Evolutionary conservation across 306 rosid genomes (phyloP).

Genomic region (Macrotyloma uniflorum): DNA sequence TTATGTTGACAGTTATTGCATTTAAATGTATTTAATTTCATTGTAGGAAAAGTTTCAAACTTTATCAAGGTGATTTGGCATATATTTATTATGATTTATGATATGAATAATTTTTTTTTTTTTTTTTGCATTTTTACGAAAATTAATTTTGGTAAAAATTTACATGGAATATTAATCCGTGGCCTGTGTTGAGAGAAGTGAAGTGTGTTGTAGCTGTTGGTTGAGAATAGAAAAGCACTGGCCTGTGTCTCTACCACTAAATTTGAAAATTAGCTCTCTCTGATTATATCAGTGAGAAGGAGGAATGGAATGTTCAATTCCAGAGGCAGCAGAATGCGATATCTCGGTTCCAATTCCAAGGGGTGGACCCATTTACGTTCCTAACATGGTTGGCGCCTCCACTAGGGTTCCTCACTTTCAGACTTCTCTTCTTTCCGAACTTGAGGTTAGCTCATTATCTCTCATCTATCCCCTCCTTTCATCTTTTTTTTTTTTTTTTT

Average conservation of each 20-base stretch:
- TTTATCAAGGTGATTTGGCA: background rate
- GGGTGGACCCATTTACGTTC: slow-evolving; percentile 84
- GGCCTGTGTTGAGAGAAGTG: background rate
- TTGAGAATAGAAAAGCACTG: background rate
- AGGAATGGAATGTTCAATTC: slow-evolving; percentile 28
- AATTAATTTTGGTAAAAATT: background rate
- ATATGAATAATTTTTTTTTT: background rate
- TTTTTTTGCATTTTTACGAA: background rate
- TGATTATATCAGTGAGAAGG: background rate
- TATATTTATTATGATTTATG: background rate
- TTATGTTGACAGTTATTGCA: background rate
- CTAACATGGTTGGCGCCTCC: slow-evolving; percentile 61
- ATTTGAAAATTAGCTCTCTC: background rate
- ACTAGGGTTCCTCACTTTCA: slow-evolving; percentile 58
- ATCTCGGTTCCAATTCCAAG: slow-evolving; percentile 60
- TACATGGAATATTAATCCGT: background rate
- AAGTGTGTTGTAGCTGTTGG: background rate
- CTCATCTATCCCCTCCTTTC: background rate
- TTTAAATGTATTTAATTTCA: background rate
- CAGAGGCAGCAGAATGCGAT: slow-evolving; percentile 33
- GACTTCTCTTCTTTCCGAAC: slow-evolving; percentile 53
- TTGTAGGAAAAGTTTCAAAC: background rate
- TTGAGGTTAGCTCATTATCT: slow-evolving; percentile 53
- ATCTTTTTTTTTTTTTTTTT: no score
- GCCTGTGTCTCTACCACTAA: background rate